Evolutionary conservation across 148 eudicot genomes (phyloP).

Genomic region (Limonium bicolor): DNA sequence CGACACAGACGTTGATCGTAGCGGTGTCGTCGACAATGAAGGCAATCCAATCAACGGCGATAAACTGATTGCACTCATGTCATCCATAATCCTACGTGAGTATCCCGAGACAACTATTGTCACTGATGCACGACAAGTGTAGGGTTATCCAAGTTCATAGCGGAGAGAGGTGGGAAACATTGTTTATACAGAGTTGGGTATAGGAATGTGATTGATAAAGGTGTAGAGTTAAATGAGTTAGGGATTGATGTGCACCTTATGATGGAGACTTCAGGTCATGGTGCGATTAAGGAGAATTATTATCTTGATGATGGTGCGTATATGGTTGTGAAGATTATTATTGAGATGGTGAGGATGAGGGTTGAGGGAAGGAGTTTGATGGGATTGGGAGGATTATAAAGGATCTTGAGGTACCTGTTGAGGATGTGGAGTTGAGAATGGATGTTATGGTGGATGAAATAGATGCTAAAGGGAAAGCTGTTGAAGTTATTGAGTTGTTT

Average conservation of each 20-base stretch:
- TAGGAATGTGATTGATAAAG: slow-evolving; percentile 88
- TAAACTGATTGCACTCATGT: slow-evolving; percentile 64
- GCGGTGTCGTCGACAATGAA: slow-evolving; percentile 68
- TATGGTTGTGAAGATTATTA: slow-evolving; percentile 87
- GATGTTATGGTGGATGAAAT: slow-evolving; percentile 54
- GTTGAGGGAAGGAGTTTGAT: slow-evolving; percentile 54
- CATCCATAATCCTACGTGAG: slow-evolving; percentile 64
- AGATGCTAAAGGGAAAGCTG: slow-evolving; percentile 68
- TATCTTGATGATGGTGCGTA: slow-evolving; percentile 99
- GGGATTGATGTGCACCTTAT: slow-evolving; percentile 21
- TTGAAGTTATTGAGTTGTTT: slow-evolving; percentile 58
- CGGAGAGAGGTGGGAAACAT: slow-evolving; percentile 49
- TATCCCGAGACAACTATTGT: slow-evolving; percentile 67
- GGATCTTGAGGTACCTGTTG: slow-evolving; percentile 74
- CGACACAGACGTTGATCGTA: slow-evolving; percentile 86
- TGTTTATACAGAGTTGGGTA: slow-evolving; percentile 88
- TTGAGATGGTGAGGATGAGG: slow-evolving; percentile 88
- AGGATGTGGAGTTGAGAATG: slow-evolving; percentile 67
- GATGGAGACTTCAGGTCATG: slow-evolving; percentile 30
- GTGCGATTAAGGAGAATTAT: slow-evolving; percentile 83
- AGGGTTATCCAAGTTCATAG: slow-evolving; percentile 53
- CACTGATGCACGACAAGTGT: slow-evolving; percentile 89
- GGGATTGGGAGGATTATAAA: slow-evolving; percentile 76
- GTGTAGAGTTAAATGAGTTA: slow-evolving; percentile 43
- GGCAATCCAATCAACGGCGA: slow-evolving; percentile 79